phyloP scores from a whole-genome alignment of 2,329 filamentous ascomycete genomes.

The Pezicula radicicola region DNA sequence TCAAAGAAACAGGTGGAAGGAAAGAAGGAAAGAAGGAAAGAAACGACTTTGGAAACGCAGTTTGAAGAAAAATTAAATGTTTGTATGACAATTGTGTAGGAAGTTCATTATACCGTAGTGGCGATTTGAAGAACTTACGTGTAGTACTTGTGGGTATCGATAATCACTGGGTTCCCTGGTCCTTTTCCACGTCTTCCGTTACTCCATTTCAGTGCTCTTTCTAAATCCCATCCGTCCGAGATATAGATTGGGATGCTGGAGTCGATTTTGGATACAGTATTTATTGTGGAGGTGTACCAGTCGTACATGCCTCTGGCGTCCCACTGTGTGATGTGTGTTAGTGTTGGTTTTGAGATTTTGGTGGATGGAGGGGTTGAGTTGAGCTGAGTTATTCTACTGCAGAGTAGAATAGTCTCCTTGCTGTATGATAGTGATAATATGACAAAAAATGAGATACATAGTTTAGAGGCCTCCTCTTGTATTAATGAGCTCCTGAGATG shows the following conservation, averaged over 20 bases:
- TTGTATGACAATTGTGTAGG: not conserved
- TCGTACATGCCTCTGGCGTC: conserved; percentile 49
- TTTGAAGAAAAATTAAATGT: no score
- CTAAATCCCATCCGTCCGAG: conserved; percentile 55
- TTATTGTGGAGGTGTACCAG: conserved; percentile 52
- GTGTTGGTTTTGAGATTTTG: no score
- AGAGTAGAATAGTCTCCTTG: no score
- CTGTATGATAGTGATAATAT: no score
- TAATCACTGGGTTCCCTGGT: conserved; percentile 43
- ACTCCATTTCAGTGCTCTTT: conserved; percentile 40
- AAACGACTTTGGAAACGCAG: no score
- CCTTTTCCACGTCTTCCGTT: conserved; percentile 32
- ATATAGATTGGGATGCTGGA: conserved; percentile 50
- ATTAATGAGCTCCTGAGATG: no score
- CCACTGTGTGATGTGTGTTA: conserved; percentile 26
- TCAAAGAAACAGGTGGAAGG: no score
- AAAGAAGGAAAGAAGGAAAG: no score
- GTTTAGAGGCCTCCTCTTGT: no score
- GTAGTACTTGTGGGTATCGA: conserved; percentile 60
- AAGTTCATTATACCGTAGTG: not conserved
- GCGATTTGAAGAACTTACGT: conserved; percentile 20
- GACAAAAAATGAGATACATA: no score
- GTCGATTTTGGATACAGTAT: conserved; percentile 44
- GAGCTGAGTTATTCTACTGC: no score
- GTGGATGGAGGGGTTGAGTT: no score